Evolutionary conservation across 1,284 basidiomycete species (phyloP).

Genomic region (Ceratobasidium sp.): DNA sequence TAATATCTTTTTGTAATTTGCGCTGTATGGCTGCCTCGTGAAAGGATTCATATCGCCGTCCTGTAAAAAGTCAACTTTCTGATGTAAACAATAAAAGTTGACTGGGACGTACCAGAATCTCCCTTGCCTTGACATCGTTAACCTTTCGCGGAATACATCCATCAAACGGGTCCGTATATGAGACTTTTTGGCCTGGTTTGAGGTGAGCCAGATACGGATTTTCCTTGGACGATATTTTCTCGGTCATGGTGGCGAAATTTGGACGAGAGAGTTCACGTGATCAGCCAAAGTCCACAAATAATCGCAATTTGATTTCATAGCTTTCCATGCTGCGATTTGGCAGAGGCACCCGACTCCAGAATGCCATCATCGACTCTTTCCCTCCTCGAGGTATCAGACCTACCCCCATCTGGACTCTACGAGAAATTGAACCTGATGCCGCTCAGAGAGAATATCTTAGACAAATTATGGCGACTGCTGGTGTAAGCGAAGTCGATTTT

Average conservation of each 20-base stretch:
- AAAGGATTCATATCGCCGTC: conserved; percentile 91
- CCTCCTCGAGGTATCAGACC: conserved; percentile 14
- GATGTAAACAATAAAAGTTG: neutral
- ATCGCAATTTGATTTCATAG: conserved; percentile 6
- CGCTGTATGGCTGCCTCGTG: conserved; percentile 80
- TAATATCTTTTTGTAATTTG: conserved; percentile 89
- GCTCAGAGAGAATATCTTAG: neutral
- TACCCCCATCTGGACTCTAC: conserved; percentile 34
- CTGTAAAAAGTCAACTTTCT: conserved; percentile 53
- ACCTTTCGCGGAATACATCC: too few species aligned
- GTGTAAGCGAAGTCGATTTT: conserved; percentile 40
- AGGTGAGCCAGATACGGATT: too few species aligned
- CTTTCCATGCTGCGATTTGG: conserved; percentile 22
- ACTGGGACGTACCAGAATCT: conserved; percentile 72
- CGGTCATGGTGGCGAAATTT: conserved; percentile 35
- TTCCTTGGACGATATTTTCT: too few species aligned
- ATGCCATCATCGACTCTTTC: conserved; percentile 35
- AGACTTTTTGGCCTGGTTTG: too few species aligned
- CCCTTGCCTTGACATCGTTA: conserved; percentile 67
- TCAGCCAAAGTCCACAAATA: neutral
- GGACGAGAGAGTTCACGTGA: conserved; percentile 13
- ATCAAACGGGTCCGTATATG: too few species aligned
- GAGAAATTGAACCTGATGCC: conserved; percentile 23
- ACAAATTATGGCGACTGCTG: neutral
- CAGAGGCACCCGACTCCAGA: conserved; percentile 24